A percentile compares a stretch with the other conserved stretches of the same genome.
Evolutionary conservation across 345 rosid genomes (phyloP).

Genomic region (Populus pruinosa): DNA sequence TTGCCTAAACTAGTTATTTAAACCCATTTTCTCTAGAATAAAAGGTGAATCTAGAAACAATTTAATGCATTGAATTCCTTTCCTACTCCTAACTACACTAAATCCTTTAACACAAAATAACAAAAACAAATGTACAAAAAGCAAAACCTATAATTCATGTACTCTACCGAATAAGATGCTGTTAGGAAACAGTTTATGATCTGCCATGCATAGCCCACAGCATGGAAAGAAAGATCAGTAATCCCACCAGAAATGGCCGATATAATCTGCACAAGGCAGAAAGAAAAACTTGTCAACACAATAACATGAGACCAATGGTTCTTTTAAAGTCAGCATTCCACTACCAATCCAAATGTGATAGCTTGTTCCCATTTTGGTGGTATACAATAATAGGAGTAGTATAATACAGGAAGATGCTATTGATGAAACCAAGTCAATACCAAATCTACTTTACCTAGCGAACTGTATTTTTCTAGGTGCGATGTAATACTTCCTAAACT

Average conservation of each 20-base stretch:
- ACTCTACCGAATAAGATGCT: slow-evolving; percentile 91
- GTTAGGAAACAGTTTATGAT: slow-evolving; percentile 82
- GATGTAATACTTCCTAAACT: background rate
- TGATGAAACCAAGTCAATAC: background rate
- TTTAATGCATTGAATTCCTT: background rate
- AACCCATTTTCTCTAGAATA: background rate
- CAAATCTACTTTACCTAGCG: slow-evolving; percentile 1
- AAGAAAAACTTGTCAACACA: background rate
- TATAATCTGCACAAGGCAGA: slow-evolving; percentile 53
- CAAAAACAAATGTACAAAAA: background rate
- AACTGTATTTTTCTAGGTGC: background rate
- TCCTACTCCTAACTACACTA: background rate
- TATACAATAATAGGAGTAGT: background rate
- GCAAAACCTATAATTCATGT: slow-evolving; percentile 6
- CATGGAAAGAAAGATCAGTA: slow-evolving; percentile 86
- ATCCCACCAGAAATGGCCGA: slow-evolving; percentile 97
- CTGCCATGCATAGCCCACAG: slow-evolving; percentile 95
- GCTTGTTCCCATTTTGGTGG: background rate
- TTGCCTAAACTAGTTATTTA: background rate
- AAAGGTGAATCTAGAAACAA: background rate
- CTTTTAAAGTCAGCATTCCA: background rate
- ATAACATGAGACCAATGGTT: background rate
- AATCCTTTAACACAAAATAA: background rate
- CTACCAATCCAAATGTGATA: background rate
- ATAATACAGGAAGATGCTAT: background rate